Conservation (phyloP, 345 rosid species). For the Lagerstroemia speciosa region DNA sequence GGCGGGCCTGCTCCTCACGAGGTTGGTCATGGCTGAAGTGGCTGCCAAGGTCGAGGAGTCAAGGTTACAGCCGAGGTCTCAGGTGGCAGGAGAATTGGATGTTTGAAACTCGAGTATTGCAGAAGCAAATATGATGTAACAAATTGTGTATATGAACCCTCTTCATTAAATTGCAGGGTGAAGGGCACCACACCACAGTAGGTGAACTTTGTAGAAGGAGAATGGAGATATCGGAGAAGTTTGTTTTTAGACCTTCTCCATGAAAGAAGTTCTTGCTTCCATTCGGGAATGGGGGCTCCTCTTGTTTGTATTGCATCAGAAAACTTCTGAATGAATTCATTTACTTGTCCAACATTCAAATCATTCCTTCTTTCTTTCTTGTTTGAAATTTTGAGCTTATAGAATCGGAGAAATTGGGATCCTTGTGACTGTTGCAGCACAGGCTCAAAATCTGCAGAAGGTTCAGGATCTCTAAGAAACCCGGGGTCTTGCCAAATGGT, state of each 20-base stretch:
- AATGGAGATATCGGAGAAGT: not conserved
- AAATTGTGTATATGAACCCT: not conserved
- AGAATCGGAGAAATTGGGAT: no score
- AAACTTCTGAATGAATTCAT: not conserved
- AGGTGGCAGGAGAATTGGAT: not conserved
- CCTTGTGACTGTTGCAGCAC: no score
- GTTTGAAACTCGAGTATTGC: not conserved
- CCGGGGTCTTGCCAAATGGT: no score
- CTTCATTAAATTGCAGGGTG: not conserved
- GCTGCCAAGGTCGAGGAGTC: conserved; percentile 36
- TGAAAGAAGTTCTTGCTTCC: not conserved
- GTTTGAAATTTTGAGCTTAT: no score
- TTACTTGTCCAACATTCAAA: not conserved
- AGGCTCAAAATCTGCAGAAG: no score
- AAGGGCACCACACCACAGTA: not conserved
- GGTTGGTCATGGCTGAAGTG: conserved; percentile 74
- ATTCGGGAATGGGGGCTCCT: not conserved
- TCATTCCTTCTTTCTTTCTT: not conserved
- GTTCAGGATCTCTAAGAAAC: no score
- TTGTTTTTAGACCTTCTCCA: not conserved
- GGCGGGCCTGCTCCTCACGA: conserved; percentile 71
- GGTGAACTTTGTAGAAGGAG: not conserved
- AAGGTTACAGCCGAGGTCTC: conserved; percentile 13
- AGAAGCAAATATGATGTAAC: not conserved
- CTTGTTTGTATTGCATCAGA: not conserved